Percentiles rank a stretch among this genome's conserved stretches.
These are phyloP conservation scores for Colletotrichum sp. DNA, from an alignment of 2,329 filamentous ascomycete species.

Conservation along the genomic window DNA sequence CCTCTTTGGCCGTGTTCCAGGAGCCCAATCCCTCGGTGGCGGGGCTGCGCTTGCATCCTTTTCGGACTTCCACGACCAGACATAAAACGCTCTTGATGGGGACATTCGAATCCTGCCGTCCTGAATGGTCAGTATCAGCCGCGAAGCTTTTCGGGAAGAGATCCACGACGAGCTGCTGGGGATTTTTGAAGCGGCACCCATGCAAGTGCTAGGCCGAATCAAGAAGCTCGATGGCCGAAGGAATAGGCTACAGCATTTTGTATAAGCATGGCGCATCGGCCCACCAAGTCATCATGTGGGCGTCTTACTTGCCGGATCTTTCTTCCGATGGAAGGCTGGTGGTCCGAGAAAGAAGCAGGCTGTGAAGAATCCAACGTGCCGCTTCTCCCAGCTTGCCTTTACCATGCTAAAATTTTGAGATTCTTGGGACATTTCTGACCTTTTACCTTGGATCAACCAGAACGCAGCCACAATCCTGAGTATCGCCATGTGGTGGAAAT, in stretches of 20 bases:
- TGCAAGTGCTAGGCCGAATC: not conserved
- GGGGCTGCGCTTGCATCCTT: not conserved
- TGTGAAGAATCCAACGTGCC: fast-evolving
- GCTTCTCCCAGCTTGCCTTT: not conserved
- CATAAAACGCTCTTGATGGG: not conserved
- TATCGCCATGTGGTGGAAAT: not conserved
- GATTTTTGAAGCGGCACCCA: not conserved
- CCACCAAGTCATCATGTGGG: not conserved
- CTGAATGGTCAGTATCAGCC: not conserved
- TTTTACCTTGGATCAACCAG: not conserved
- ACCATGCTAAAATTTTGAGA: fast-evolving
- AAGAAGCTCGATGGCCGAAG: constrained; percentile 1
- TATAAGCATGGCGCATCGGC: not conserved
- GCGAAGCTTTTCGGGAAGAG: not conserved
- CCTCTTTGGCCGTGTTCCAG: not conserved
- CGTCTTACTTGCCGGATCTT: not conserved
- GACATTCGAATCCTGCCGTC: not conserved
- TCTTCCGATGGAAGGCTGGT: not conserved
- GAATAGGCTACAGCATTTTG: not conserved
- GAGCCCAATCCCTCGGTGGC: not conserved
- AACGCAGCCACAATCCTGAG: not conserved
- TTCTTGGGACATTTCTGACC: fast-evolving
- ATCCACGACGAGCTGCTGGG: not conserved
- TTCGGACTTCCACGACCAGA: not conserved
- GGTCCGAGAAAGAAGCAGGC: not conserved